phyloP scores from a whole-genome alignment of 2,329 filamentous ascomycete species.

The Colletotrichum somersetense region DNA sequence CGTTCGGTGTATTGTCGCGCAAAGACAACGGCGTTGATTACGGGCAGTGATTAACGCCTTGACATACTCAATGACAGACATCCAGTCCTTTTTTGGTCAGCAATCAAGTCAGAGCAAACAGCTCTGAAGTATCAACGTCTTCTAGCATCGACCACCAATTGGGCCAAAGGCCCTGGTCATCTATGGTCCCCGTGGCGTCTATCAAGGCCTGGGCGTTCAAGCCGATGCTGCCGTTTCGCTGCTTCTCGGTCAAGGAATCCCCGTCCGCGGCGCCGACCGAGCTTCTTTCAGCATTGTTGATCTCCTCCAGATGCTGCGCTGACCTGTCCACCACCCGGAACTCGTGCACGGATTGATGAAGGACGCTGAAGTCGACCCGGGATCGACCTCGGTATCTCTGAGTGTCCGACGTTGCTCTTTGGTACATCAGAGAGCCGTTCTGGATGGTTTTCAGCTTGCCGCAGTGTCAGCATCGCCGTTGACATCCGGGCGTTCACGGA shows the following conservation, averaged over 20 bases:
- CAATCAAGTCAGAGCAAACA: slow-evolving; percentile 16
- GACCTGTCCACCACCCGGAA: slow-evolving; percentile 50
- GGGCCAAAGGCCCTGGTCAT: slow-evolving; percentile 40
- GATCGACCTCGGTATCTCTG: slow-evolving; percentile 46
- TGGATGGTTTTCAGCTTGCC: slow-evolving; percentile 36
- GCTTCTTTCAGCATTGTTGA: slow-evolving; percentile 46
- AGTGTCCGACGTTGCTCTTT: slow-evolving; percentile 44
- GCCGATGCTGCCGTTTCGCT: not conserved
- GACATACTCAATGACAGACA: too few species aligned
- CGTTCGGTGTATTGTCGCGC: too few species aligned
- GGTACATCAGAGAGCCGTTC: slow-evolving; percentile 47
- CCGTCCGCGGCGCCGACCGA: not conserved
- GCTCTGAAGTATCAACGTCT: slow-evolving; percentile 34
- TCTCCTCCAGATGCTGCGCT: slow-evolving; percentile 49
- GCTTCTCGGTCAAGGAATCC: not conserved
- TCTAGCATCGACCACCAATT: slow-evolving; percentile 43
- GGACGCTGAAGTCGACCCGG: slow-evolving; percentile 47
- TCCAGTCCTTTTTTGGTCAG: accelerated
- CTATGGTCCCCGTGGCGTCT: slow-evolving; percentile 23
- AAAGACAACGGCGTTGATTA: too few species aligned
- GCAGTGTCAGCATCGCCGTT: not conserved
- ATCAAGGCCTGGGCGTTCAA: not conserved
- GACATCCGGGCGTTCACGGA: not conserved
- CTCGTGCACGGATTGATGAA: slow-evolving; percentile 50
- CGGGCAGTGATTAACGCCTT: too few species aligned